Conservation (phyloP, 192 early-diverging fungal species). For the Martensiomyces pterosporus region DNA sequence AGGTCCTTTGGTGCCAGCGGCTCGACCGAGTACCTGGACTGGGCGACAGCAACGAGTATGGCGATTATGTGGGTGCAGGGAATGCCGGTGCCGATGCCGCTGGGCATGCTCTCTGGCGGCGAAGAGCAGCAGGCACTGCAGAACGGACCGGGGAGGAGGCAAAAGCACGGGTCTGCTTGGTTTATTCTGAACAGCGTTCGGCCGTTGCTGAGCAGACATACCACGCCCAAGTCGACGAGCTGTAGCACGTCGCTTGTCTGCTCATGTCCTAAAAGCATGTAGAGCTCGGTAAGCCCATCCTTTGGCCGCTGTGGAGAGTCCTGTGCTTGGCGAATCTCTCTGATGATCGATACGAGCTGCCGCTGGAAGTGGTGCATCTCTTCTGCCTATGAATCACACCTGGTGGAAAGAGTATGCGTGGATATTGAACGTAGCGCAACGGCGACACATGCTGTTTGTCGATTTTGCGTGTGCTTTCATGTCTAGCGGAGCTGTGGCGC, state of each 20-base stretch:
- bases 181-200: conserved; percentile 32
- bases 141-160: conserved; percentile 42
- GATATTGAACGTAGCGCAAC: too few relatives aligned
- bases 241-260: conserved; percentile 21
- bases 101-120: too few relatives aligned
- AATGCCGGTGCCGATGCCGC: conserved; percentile 1
- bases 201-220: conserved; percentile 27
- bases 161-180: conserved; percentile 20
- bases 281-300: conserved; percentile 21
- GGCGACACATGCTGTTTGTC: too few relatives aligned
- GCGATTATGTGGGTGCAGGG: conserved; percentile 41
- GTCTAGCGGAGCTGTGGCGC: too few relatives aligned
- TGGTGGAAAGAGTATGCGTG: too few relatives aligned
- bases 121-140: conserved; percentile 37
- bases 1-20: conserved; percentile 23
- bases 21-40: conserved; percentile 25
- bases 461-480: too few relatives aligned
- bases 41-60: conserved; percentile 32
- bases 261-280: conserved; percentile 30
- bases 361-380: neutral
- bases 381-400: too few relatives aligned
- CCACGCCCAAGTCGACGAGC: conserved; percentile 40
- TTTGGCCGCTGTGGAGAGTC: neutral
- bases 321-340: neutral
- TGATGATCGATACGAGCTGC: neutral